These are phyloP conservation scores for Boletus reticuloceps DNA, from an alignment of 768 basidiomycete genomes.

Conservation along the genomic window DNA sequence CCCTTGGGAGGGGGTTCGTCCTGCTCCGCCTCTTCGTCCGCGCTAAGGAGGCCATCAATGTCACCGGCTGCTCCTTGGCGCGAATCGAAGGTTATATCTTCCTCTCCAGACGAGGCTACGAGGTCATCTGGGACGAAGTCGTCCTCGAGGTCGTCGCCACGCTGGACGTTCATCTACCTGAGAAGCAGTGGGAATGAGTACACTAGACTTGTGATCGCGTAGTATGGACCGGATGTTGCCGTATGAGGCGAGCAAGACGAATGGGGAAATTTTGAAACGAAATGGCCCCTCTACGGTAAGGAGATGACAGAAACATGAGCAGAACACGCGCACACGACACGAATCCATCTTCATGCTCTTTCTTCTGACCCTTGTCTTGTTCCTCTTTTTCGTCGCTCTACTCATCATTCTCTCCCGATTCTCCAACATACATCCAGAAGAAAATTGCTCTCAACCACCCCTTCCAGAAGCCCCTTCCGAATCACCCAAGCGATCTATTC, in stretches of 20 bases:
- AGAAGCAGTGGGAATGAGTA: background rate
- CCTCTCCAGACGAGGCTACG: constrained; percentile 62
- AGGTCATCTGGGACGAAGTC: constrained; percentile 73
- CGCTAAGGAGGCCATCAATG: constrained; percentile 41
- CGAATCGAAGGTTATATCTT: constrained; percentile 32
- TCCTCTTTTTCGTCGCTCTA: background rate
- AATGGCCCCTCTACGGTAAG: no score
- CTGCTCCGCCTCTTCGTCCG: constrained; percentile 42
- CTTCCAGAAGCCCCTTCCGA: background rate
- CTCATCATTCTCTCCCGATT: constrained; percentile 5
- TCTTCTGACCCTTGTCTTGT: constrained; percentile 4
- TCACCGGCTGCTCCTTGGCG: constrained; percentile 34
- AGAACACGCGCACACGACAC: constrained; percentile 19
- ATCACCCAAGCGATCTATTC: background rate
- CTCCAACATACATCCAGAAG: background rate
- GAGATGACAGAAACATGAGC: constrained; percentile 27
- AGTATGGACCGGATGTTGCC: background rate
- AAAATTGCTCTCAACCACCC: background rate
- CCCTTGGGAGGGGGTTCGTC: constrained; percentile 25
- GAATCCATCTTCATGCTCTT: constrained; percentile 1
- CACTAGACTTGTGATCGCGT: no score
- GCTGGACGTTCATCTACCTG: constrained; percentile 31
- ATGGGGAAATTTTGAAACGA: constrained; percentile 10
- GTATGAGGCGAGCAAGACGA: background rate
- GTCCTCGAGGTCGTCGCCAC: constrained; percentile 82